These are phyloP conservation scores for Globisporangium irregulare DNA, from an alignment of 352 stramenopile genomes.

Conservation along the genomic window DNA sequence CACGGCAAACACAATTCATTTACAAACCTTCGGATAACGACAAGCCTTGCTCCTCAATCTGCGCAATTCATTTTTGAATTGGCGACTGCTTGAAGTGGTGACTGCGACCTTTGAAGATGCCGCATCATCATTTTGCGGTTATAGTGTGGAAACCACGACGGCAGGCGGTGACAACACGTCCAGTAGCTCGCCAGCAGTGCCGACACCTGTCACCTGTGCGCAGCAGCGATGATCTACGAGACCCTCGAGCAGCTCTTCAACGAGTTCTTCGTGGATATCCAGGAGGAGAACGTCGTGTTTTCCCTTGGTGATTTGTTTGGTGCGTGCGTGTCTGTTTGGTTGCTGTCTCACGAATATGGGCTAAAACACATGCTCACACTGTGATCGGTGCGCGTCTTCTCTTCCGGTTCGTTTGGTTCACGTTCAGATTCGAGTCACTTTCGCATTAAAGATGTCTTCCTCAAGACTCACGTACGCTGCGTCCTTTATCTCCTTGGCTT, in stretches of 20 bases:
- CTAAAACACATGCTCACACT: not conserved
- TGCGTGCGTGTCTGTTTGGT: conserved; percentile 24
- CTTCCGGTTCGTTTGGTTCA: not conserved
- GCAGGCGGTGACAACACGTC: not conserved
- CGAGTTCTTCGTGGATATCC: conserved; percentile 67
- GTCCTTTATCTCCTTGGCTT: not conserved
- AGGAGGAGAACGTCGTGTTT: conserved; percentile 55
- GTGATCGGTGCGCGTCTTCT: not conserved
- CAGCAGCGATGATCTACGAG: conserved; percentile 43
- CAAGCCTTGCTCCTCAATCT: not conserved
- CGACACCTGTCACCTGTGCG: not conserved
- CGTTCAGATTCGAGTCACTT: conserved; percentile 63
- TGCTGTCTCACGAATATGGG: not conserved
- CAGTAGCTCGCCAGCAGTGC: not conserved
- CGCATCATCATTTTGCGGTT: not conserved
- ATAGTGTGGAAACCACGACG: not conserved
- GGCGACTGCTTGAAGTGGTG: not conserved
- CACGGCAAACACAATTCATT: not conserved
- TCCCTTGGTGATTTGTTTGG: conserved; percentile 75
- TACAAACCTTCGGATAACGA: not conserved
- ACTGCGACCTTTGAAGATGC: conserved; percentile 6
- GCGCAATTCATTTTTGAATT: not conserved
- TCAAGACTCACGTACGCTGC: conserved; percentile 47
- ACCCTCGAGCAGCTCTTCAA: conserved; percentile 48
- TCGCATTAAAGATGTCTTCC: conserved; percentile 53